Conservation (phyloP, 2,329 filamentous ascomycete species). For the Didymella exigua region DNA sequence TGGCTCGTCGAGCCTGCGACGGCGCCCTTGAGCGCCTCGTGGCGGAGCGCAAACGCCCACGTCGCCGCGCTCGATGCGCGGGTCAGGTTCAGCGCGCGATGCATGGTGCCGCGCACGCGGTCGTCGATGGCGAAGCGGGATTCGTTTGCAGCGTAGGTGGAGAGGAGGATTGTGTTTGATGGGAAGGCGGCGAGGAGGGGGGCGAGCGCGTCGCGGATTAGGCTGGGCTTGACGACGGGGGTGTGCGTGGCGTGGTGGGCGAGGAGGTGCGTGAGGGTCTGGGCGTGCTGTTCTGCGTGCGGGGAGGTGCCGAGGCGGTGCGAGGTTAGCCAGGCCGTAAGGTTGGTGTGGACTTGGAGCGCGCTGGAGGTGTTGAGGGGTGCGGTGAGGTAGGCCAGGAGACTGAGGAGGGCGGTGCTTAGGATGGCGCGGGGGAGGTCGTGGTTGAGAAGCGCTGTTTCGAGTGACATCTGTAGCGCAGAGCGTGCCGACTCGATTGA, state of each 20-base stretch:
- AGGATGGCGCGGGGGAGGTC: constrained; percentile 54
- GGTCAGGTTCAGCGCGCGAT: constrained; percentile 44
- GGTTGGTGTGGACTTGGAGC: constrained; percentile 46
- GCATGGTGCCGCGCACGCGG: constrained; percentile 71
- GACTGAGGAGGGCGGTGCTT: constrained; percentile 65
- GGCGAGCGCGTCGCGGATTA: constrained; percentile 67
- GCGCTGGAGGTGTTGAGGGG: constrained; percentile 42
- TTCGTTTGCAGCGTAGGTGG: constrained; percentile 75
- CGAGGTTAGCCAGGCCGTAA: constrained; percentile 29
- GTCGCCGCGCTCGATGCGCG: constrained; percentile 51
- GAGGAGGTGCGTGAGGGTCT: constrained; percentile 70
- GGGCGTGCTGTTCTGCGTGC: constrained; percentile 69
- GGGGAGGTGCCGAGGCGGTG: constrained; percentile 29
- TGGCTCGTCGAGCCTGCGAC: constrained; percentile 54
- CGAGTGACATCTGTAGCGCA: constrained; percentile 43
- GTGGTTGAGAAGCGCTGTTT: constrained; percentile 59
- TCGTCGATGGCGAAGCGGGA: constrained; percentile 74
- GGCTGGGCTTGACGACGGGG: constrained; percentile 70
- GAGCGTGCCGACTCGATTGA: neutral
- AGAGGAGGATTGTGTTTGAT: constrained; percentile 75
- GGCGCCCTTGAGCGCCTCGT: constrained; percentile 57
- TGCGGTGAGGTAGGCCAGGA: constrained; percentile 70
- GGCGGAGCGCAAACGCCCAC: constrained; percentile 61
- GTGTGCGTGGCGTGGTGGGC: constrained; percentile 67
- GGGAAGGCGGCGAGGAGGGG: constrained; percentile 70